These are phyloP conservation scores for Leccinum longicurvipes DNA, from an alignment of 768 basidiomycete genomes.

Conservation along the genomic window DNA sequence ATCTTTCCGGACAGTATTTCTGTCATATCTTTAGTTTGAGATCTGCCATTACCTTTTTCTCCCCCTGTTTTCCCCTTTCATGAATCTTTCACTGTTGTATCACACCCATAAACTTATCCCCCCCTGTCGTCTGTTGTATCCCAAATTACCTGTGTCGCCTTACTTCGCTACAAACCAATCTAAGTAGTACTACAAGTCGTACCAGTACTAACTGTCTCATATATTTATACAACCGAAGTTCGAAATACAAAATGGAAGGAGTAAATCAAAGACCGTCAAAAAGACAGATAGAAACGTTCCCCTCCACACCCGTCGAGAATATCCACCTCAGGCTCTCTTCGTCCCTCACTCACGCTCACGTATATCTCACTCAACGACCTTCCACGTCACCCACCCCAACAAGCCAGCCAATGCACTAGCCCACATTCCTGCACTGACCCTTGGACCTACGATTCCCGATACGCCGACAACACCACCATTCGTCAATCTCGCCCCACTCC, in stretches of 20 bases:
- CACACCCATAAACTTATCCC: background rate
- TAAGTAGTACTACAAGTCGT: background rate
- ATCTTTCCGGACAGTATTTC: background rate
- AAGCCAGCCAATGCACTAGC: conserved; percentile 7
- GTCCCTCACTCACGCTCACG: background rate
- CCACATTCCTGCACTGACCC: conserved; percentile 17
- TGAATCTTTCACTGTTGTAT: background rate
- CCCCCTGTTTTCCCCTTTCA: background rate
- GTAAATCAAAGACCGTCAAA: background rate
- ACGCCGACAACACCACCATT: conserved; percentile 8
- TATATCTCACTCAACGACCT: conserved; percentile 11
- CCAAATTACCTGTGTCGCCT: background rate
- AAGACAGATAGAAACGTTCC: background rate
- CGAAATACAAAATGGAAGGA: background rate
- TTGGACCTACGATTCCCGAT: conserved; percentile 5
- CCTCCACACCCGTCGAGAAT: background rate
- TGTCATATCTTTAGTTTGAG: background rate
- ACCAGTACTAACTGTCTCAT: background rate
- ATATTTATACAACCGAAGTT: background rate
- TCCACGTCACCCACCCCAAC: conserved; percentile 20
- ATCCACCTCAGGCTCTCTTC: background rate
- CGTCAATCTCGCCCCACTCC: background rate
- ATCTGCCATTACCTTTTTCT: background rate
- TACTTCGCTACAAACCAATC: background rate
- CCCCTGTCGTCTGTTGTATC: background rate